phyloP scores from a whole-genome alignment of 1,139 yeast species.

The Candida sanyaensis region DNA sequence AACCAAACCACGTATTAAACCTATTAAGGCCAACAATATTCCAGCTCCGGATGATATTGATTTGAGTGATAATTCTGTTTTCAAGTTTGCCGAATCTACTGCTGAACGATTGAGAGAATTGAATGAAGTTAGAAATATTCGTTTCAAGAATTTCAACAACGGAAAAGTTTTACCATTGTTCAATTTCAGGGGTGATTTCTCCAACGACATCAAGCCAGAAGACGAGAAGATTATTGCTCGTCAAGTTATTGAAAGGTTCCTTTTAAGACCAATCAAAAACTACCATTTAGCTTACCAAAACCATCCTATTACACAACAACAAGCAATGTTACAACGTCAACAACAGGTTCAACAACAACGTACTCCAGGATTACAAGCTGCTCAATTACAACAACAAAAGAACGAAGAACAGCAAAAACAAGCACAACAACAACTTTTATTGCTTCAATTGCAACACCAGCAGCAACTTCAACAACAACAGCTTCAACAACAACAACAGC shows the following conservation, averaged over 20 bases:
- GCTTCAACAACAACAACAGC: conserved; percentile 11
- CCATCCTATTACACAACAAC: conserved; percentile 47
- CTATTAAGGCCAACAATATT: conserved; percentile 23
- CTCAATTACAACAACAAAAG: conserved; percentile 25
- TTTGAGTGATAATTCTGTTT: conserved; percentile 39
- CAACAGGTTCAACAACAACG: conserved; percentile 25
- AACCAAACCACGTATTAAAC: conserved; percentile 25
- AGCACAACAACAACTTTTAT: conserved; percentile 19
- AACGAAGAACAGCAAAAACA: conserved; percentile 19
- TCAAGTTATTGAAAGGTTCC: conserved; percentile 43
- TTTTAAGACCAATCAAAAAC: conserved; percentile 47
- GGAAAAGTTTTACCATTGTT: conserved; percentile 39
- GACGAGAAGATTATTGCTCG: conserved; percentile 42
- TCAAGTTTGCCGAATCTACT: conserved; percentile 39
- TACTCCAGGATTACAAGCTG: conserved; percentile 16
- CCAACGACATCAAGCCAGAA: conserved; percentile 29
- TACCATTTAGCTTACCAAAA: conserved; percentile 51
- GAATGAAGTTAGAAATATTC: conserved; percentile 32
- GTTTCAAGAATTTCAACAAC: conserved; percentile 27
- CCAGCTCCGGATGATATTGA: conserved; percentile 42
- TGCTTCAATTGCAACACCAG: conserved; percentile 17
- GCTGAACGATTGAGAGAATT: conserved; percentile 34
- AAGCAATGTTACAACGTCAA: conserved; percentile 33
- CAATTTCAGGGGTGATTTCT: conserved; percentile 26
- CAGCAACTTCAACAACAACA: conserved; percentile 13